Conservation (phyloP, 2,329 filamentous ascomycete genomes). For the Trichoderma atrobrunneum region DNA sequence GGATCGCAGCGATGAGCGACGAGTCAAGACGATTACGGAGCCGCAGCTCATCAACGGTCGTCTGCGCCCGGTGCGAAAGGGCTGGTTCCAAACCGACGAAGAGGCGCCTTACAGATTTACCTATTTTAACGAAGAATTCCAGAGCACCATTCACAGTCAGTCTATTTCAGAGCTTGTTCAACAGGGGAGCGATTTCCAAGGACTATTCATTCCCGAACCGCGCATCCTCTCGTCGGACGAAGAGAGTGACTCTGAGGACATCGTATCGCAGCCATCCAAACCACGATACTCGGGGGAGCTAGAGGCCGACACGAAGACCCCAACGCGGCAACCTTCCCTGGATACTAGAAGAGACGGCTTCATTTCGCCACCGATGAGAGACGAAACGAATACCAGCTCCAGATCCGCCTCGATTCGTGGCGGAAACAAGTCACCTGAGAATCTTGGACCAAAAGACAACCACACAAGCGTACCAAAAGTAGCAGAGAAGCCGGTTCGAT, state of each 20-base stretch:
- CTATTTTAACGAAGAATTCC: conserved; percentile 97
- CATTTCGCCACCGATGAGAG: conserved; percentile 32
- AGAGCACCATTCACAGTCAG: conserved; percentile 93
- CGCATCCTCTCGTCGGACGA: conserved; percentile 71
- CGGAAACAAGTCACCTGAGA: conserved; percentile 39
- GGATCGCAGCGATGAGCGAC: conserved; percentile 70
- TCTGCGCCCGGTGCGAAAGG: conserved; percentile 72
- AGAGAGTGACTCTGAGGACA: conserved; percentile 57
- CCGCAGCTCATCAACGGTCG: conserved; percentile 89
- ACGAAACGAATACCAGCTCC: conserved; percentile 2
- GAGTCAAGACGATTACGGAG: conserved; percentile 89
- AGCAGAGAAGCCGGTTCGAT: conserved; percentile 49
- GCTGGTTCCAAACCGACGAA: conserved; percentile 85
- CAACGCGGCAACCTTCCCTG: conserved; percentile 48
- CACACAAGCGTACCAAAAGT: conserved; percentile 24
- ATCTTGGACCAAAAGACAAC: conserved; percentile 22
- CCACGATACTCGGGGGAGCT: conserved; percentile 25
- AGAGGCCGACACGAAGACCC: conserved; percentile 42
- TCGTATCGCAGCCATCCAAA: conserved; percentile 27
- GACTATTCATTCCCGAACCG: conserved; percentile 88
- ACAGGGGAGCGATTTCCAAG: conserved; percentile 75
- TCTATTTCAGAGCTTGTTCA: conserved; percentile 91
- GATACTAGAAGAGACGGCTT: conserved; percentile 30
- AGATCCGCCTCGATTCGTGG: conserved; percentile 42
- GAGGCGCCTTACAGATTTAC: conserved; percentile 93